Conservation (phyloP, 202 grass and related monocot genomes). For the Dendrocalamus latiflorus region DNA sequence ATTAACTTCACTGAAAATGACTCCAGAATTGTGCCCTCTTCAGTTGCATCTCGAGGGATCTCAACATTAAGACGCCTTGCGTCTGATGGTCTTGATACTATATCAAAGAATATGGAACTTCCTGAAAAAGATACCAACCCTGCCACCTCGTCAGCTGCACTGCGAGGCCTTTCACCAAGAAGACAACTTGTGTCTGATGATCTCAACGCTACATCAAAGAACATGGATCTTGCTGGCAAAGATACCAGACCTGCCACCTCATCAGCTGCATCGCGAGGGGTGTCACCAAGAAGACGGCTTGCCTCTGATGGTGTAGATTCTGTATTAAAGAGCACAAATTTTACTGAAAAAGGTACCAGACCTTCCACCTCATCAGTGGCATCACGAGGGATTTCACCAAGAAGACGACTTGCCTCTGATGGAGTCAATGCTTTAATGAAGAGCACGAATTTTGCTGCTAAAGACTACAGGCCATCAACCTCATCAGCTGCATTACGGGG, state of each 20-base stretch:
- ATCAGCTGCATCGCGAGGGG: slow-evolving; percentile 21
- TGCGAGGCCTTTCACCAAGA: slow-evolving; percentile 61
- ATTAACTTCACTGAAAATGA: slow-evolving; percentile 41
- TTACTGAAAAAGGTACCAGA: slow-evolving; percentile 48
- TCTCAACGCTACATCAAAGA: slow-evolving; percentile 27
- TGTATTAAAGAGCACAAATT: slow-evolving; percentile 52
- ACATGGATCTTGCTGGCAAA: slow-evolving; percentile 27
- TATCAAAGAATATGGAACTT: slow-evolving; percentile 39
- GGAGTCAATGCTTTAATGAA: slow-evolving; percentile 22
- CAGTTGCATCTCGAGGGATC: slow-evolving; percentile 34
- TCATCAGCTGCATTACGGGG: slow-evolving; percentile 32
- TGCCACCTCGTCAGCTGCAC: slow-evolving; percentile 28
- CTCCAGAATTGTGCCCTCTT: slow-evolving; percentile 18
- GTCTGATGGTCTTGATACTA: slow-evolving; percentile 40
- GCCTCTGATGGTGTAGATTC: slow-evolving; percentile 27
- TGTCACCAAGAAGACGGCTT: slow-evolving; percentile 52
- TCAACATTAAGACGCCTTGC: slow-evolving; percentile 45
- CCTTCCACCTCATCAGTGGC: slow-evolving; percentile 28
- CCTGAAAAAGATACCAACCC: slow-evolving; percentile 44
- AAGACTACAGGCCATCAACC: slow-evolving; percentile 32
- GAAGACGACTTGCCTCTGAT: slow-evolving; percentile 30
- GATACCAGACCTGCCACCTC: slow-evolving; percentile 20
- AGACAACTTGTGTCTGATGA: slow-evolving; percentile 30
- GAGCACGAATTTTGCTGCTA: slow-evolving; percentile 35
- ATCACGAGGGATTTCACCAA: slow-evolving; percentile 62